These are phyloP conservation scores for Populus hybrid DNA, from an alignment of 441 rosid genomes.

Conservation along the genomic window DNA sequence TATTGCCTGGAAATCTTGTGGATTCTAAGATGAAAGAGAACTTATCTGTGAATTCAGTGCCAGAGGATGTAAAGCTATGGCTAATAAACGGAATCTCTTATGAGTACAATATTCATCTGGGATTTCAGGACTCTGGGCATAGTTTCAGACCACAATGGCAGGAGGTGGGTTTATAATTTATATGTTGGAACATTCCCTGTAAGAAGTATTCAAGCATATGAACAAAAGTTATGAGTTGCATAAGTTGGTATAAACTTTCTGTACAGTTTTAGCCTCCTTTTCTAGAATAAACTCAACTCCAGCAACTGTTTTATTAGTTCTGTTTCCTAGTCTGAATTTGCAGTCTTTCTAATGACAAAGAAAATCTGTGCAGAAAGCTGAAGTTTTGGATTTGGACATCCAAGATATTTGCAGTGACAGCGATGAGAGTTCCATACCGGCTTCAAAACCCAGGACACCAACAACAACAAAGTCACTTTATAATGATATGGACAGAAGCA, in stretches of 20 bases:
- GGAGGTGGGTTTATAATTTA: not conserved
- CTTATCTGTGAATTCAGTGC: conserved; percentile 16
- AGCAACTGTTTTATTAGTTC: not conserved
- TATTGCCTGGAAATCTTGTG: conserved; percentile 31
- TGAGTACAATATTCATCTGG: conserved; percentile 8
- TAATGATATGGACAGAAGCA: not conserved
- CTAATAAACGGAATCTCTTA: conserved; percentile 18
- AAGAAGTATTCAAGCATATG: not conserved
- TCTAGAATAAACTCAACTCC: not conserved
- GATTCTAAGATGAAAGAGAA: conserved; percentile 23
- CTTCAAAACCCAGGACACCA: conserved; percentile 1
- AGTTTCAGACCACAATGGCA: not conserved
- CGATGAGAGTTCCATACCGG: not conserved
- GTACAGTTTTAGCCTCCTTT: not conserved
- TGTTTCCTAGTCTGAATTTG: not conserved
- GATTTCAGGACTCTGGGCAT: conserved; percentile 4
- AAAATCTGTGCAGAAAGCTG: conserved; percentile 8
- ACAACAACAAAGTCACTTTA: not conserved
- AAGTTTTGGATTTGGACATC: conserved; percentile 16
- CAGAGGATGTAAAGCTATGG: conserved; percentile 14
- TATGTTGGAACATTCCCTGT: not conserved
- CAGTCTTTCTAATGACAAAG: not conserved
- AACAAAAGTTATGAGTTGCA: not conserved
- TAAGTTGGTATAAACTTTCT: not conserved
- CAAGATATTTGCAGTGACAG: conserved; percentile 9